Percentiles rank a stretch among this genome's conserved stretches.
phyloP scores from a whole-genome alignment of 305 asterid species.

The Fraxinus sp. region DNA sequence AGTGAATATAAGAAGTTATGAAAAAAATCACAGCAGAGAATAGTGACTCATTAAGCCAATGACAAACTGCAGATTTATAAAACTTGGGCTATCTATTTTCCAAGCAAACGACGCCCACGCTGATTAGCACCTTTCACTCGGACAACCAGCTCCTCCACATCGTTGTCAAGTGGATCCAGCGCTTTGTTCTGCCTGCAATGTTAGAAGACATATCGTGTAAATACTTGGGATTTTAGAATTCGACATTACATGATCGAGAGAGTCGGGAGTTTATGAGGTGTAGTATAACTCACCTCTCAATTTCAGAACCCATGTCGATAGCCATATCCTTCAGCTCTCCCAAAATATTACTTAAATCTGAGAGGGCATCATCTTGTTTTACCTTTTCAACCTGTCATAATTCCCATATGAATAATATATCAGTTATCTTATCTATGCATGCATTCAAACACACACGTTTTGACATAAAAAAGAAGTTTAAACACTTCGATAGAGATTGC shows the following conservation, averaged over 20 bases:
- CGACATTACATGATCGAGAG: background rate
- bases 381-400: conserved; percentile 48
- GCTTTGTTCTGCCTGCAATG: conserved; percentile 62
- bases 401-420: background rate
- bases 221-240: background rate
- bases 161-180: conserved; percentile 49
- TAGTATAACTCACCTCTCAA: conserved; percentile 56
- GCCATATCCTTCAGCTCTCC: conserved; percentile 94
- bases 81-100: conserved; percentile 37
- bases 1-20: background rate
- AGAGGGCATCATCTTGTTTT: conserved; percentile 85
- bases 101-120: conserved; percentile 63
- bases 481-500: background rate
- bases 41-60: background rate
- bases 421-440: background rate
- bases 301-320: conserved; percentile 90
- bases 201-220: conserved; percentile 1
- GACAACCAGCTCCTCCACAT: conserved; percentile 60
- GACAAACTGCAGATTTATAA: background rate
- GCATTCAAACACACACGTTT: background rate
- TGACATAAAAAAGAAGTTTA: background rate
- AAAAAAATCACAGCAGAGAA: background rate
- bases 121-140: conserved; percentile 65
- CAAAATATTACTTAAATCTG: conserved; percentile 75
- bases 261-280: background rate